phyloP scores from a whole-genome alignment of 768 basidiomycete genomes.

The Amanita rubescens region DNA sequence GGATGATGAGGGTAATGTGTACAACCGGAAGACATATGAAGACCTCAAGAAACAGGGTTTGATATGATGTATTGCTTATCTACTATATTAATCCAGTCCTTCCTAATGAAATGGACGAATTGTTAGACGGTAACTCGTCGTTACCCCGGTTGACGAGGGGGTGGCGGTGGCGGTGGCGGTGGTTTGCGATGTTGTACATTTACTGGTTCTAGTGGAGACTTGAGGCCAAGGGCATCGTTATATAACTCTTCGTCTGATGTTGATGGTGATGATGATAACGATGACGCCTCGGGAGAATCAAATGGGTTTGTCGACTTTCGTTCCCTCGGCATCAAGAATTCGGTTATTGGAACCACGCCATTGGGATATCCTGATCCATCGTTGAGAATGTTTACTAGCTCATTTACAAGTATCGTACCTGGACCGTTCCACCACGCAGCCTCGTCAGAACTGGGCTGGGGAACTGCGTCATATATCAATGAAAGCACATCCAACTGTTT shows the following conservation, averaged over 20 bases:
- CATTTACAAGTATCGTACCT: conserved; percentile 33
- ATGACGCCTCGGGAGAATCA: conserved; percentile 58
- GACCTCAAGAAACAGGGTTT: conserved; percentile 94
- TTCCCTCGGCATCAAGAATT: conserved; percentile 24
- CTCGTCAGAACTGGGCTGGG: conserved; percentile 78
- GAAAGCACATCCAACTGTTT: background rate
- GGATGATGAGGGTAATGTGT: conserved; percentile 97
- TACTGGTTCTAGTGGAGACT: conserved; percentile 62
- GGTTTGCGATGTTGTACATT: conserved; percentile 29
- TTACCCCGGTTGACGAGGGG: conserved; percentile 24
- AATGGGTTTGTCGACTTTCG: conserved; percentile 52
- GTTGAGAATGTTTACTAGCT: background rate
- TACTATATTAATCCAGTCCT: conserved; percentile 9
- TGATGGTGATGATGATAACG: conserved; percentile 68
- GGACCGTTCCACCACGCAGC: conserved; percentile 72
- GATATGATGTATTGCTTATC: conserved; percentile 36
- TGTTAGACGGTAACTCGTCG: too few relatives aligned
- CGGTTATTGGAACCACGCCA: conserved; percentile 43
- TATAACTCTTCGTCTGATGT: conserved; percentile 85
- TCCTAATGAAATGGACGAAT: background rate
- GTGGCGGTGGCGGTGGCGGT: conserved; percentile 41
- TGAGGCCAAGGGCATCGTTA: conserved; percentile 62
- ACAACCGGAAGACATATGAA: conserved; percentile 96
- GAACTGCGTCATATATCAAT: conserved; percentile 41
- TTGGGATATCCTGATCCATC: conserved; percentile 44